phyloP scores from a whole-genome alignment of 2,329 filamentous ascomycete species.

The Sporothrix pallida region DNA sequence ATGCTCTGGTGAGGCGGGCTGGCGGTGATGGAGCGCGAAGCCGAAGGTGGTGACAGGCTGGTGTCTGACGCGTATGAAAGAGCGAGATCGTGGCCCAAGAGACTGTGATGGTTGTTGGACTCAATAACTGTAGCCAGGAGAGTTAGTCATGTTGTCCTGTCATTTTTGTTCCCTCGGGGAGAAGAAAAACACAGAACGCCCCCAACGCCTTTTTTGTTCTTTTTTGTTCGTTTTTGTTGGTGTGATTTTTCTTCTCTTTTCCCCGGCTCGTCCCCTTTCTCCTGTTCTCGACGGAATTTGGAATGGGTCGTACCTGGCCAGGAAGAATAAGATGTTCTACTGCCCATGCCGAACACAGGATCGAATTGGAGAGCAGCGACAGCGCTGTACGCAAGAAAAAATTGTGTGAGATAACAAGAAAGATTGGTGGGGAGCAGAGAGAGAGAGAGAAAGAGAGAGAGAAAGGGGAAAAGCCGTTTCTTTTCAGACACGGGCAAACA shows the following conservation, averaged over 20 bases:
- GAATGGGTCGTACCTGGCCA: constrained; percentile 37
- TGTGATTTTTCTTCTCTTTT: background rate
- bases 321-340: constrained; percentile 35
- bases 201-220: background rate
- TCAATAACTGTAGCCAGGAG: constrained; percentile 43
- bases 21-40: constrained; percentile 60
- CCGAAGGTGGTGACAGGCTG: constrained; percentile 58
- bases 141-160: constrained; percentile 37
- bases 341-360: constrained; percentile 37
- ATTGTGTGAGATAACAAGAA: constrained; percentile 29
- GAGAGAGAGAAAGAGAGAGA: no score
- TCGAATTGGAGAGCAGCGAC: constrained; percentile 38
- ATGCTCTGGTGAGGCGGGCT: constrained; percentile 58
- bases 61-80: constrained; percentile 57
- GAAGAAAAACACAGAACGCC: constrained; percentile 20
- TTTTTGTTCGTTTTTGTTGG: background rate
- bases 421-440: background rate
- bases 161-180: background rate
- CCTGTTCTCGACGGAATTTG: constrained; percentile 11
- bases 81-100: constrained; percentile 53
- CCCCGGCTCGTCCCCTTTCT: constrained; percentile 15
- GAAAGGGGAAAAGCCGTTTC: background rate
- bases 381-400: constrained; percentile 34
- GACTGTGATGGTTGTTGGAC: constrained; percentile 42
- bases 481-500: constrained; percentile 5